Conservation (phyloP, 2,329 filamentous ascomycete genomes). For the Pseudogymnoascus sp. region DNA sequence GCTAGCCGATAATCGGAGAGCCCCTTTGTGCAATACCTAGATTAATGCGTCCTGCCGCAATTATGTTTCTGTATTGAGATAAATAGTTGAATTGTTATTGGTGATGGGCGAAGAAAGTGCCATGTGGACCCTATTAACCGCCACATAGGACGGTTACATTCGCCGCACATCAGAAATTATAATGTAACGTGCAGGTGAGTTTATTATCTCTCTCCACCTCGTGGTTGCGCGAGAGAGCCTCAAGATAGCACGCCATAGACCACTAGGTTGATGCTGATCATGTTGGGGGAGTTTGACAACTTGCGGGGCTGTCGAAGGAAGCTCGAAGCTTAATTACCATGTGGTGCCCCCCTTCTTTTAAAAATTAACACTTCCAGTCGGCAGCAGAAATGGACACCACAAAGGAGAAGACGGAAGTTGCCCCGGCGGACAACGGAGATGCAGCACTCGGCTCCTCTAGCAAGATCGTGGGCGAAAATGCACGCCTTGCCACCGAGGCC, state of each 20-base stretch:
- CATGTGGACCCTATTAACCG: background rate
- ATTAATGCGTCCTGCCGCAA: background rate
- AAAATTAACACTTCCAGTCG: background rate
- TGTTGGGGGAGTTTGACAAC: background rate
- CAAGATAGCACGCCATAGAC: background rate
- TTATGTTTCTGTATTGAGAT: background rate
- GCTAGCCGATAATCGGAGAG: background rate
- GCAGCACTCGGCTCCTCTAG: background rate
- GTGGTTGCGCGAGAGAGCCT: background rate
- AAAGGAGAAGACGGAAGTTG: background rate
- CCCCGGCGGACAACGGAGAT: background rate
- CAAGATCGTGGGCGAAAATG: conserved; percentile 8
- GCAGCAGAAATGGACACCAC: background rate
- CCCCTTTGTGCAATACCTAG: background rate
- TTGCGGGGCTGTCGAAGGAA: background rate
- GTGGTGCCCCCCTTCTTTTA: background rate
- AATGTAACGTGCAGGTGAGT: background rate
- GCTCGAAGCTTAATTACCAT: conserved; percentile 1
- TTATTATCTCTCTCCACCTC: background rate
- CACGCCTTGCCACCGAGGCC: conserved; percentile 42
- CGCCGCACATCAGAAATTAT: background rate
- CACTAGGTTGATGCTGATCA: background rate
- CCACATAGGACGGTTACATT: background rate
- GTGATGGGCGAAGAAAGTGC: background rate
- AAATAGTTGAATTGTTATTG: background rate